These are phyloP conservation scores for Russula abietina DNA, from an alignment of 768 basidiomycete genomes.

Conservation along the genomic window DNA sequence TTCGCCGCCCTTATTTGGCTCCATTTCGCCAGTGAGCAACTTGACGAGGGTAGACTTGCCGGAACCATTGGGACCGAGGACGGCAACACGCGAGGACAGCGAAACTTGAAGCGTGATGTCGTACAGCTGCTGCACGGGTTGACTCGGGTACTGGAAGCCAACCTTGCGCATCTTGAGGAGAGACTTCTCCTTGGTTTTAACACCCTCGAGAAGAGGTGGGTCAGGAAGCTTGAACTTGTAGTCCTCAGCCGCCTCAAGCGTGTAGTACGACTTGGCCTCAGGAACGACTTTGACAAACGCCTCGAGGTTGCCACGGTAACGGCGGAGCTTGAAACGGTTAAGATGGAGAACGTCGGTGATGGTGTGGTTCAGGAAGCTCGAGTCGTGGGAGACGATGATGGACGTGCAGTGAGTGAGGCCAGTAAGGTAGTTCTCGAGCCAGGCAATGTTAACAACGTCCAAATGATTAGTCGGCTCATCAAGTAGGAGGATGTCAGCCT, in stretches of 20 bases:
- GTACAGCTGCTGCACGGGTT: slow-evolving; percentile 82
- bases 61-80: slow-evolving; percentile 98
- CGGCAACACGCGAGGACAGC: slow-evolving; percentile 94
- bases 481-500: slow-evolving; percentile 92
- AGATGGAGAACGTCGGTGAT: slow-evolving; percentile 97
- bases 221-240: slow-evolving; percentile 98
- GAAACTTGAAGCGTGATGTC: slow-evolving; percentile 97
- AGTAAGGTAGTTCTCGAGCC: slow-evolving; percentile 93
- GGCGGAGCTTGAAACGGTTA: slow-evolving; percentile 96
- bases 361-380: slow-evolving; percentile 94
- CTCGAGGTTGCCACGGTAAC: slow-evolving; percentile 94
- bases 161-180: slow-evolving; percentile 97
- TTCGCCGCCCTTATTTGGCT: slow-evolving; percentile 93
- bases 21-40: slow-evolving; percentile 93
- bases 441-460: slow-evolving; percentile 95
- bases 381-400: slow-evolving; percentile 98
- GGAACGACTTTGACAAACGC: slow-evolving; percentile 90
- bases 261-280: slow-evolving; percentile 97
- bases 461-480: slow-evolving; percentile 97
- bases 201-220: slow-evolving; percentile 96
- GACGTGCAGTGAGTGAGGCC: slow-evolving; percentile 87
- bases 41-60: slow-evolving; percentile 98
- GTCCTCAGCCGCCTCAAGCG: slow-evolving; percentile 90
- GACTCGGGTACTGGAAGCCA: slow-evolving; percentile 91
- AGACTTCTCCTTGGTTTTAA: slow-evolving; percentile 99